phyloP scores from a whole-genome alignment of 2,329 filamentous ascomycete species.

The Fusarium pseudograminearum region DNA sequence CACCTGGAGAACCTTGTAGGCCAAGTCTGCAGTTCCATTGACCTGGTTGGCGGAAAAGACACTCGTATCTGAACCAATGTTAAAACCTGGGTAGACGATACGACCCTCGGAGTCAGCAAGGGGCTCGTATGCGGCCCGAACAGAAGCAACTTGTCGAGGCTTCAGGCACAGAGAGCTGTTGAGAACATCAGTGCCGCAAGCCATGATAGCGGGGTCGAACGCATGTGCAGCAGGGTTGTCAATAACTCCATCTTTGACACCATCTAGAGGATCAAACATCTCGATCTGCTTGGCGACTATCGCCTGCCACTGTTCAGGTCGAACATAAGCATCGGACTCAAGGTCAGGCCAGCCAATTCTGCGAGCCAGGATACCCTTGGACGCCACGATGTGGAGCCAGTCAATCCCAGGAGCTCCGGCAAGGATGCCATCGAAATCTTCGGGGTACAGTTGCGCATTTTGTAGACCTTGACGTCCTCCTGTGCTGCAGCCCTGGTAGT shows the following conservation, averaged over 20 bases:
- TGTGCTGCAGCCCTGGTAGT: conserved; percentile 17
- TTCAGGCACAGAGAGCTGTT: conserved; percentile 5
- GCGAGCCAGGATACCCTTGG: conserved; percentile 10
- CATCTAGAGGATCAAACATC: conserved; percentile 10
- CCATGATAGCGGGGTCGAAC: neutral
- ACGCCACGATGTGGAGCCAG: conserved; percentile 19
- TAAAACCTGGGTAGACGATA: conserved; percentile 8
- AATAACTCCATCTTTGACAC: conserved; percentile 8
- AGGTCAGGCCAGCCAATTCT: conserved; percentile 7
- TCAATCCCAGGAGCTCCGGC: conserved; percentile 9
- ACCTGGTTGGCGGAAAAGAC: conserved; percentile 15
- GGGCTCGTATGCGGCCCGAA: conserved; percentile 13
- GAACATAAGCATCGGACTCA: neutral
- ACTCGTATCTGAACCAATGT: conserved; percentile 3
- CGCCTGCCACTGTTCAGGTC: conserved; percentile 10
- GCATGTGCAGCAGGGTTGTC: conserved; percentile 6
- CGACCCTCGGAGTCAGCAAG: neutral
- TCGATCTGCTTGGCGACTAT: conserved; percentile 16
- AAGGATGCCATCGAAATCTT: conserved; percentile 17
- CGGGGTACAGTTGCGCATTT: conserved; percentile 12
- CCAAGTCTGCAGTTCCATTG: conserved; percentile 6
- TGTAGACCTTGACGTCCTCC: conserved; percentile 10
- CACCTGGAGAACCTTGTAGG: conserved; percentile 16
- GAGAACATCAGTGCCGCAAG: neutral
- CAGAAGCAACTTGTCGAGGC: neutral